Conservation (phyloP, 2,329 filamentous ascomycete species). For the Phyllosticta paracitricarpa region DNA sequence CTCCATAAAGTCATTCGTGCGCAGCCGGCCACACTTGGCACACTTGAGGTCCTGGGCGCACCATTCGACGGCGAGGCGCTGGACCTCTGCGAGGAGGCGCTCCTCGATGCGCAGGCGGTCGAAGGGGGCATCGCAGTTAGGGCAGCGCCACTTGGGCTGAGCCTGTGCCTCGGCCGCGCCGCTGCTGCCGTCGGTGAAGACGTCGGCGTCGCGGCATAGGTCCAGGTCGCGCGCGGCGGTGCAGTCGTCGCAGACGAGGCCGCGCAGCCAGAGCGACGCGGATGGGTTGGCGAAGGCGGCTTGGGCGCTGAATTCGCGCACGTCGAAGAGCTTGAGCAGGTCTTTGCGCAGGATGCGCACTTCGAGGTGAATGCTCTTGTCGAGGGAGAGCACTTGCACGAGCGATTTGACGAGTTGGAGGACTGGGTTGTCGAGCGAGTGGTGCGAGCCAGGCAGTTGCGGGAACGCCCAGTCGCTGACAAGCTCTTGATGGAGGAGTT, state of each 20-base stretch:
- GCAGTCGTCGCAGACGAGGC: slow-evolving; percentile 82
- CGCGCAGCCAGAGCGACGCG: slow-evolving; percentile 59
- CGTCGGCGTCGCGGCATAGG: slow-evolving; percentile 77
- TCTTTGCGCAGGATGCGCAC: slow-evolving; percentile 83
- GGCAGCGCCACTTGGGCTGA: slow-evolving; percentile 42
- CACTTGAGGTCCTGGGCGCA: slow-evolving; percentile 85
- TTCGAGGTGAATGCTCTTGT: slow-evolving; percentile 83
- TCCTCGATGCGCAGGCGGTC: slow-evolving; percentile 79
- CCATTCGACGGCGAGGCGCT: slow-evolving; percentile 70
- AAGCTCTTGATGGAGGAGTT: slow-evolving; percentile 81
- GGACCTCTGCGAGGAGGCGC: slow-evolving; percentile 63
- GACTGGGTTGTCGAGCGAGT: slow-evolving; percentile 56
- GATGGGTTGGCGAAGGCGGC: slow-evolving; percentile 84
- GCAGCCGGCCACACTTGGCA: slow-evolving; percentile 53
- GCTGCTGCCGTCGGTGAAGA: slow-evolving; percentile 42
- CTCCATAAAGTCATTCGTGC: slow-evolving; percentile 85
- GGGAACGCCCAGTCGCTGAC: slow-evolving; percentile 83
- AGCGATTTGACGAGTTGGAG: slow-evolving; percentile 87
- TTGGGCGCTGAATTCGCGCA: slow-evolving; percentile 84
- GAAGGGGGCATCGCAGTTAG: slow-evolving; percentile 64
- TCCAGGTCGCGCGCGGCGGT: slow-evolving; percentile 83
- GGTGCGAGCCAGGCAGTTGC: slow-evolving; percentile 61
- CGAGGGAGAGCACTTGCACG: slow-evolving; percentile 84
- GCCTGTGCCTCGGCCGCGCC: slow-evolving; percentile 17
- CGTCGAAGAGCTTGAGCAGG: slow-evolving; percentile 78